Conservation (phyloP, 2,329 filamentous ascomycete species). For the Sporothrix curviconia region DNA sequence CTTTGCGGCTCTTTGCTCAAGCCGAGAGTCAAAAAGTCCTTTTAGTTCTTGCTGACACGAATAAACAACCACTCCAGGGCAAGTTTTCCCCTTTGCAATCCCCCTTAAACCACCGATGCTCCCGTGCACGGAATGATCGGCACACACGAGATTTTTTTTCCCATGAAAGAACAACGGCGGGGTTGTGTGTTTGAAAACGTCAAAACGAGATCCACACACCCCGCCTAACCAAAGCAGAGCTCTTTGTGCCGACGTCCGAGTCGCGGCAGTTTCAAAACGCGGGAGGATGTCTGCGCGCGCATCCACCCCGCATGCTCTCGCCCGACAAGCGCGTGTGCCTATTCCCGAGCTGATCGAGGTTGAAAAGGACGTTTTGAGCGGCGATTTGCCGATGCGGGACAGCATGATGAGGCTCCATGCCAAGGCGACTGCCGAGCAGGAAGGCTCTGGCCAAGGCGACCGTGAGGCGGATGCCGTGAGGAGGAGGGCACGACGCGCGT, state of each 20-base stretch:
- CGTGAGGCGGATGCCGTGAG: constrained; percentile 30
- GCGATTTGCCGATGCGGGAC: constrained; percentile 22
- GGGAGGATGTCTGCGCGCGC: constrained; percentile 59
- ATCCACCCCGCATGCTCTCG: constrained; percentile 53
- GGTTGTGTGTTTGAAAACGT: constrained; percentile 49
- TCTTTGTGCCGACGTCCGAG: constrained; percentile 59
- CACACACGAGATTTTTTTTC: too few species aligned
- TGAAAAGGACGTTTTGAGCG: constrained; percentile 41
- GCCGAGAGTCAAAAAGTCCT: background rate
- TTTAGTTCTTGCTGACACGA: background rate
- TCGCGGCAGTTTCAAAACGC: constrained; percentile 57
- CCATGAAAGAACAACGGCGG: too few species aligned
- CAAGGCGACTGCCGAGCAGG: constrained; percentile 28
- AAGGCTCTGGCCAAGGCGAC: constrained; percentile 19
- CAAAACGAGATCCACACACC: constrained; percentile 60
- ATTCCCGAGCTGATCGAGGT: constrained; percentile 55
- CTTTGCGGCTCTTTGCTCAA: too few species aligned
- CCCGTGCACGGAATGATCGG: too few species aligned
- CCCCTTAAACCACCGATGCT: too few species aligned
- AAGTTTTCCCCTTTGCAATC: too few species aligned
- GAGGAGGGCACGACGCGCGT: constrained; percentile 39
- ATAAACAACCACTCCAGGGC: constrained; percentile 50
- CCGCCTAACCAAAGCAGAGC: constrained; percentile 53
- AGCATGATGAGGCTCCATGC: constrained; percentile 22
- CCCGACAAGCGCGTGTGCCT: constrained; percentile 55